Evolutionary conservation across 108 stramenopile genomes (phyloP).

Genomic region (Schizochytrium sp.): DNA sequence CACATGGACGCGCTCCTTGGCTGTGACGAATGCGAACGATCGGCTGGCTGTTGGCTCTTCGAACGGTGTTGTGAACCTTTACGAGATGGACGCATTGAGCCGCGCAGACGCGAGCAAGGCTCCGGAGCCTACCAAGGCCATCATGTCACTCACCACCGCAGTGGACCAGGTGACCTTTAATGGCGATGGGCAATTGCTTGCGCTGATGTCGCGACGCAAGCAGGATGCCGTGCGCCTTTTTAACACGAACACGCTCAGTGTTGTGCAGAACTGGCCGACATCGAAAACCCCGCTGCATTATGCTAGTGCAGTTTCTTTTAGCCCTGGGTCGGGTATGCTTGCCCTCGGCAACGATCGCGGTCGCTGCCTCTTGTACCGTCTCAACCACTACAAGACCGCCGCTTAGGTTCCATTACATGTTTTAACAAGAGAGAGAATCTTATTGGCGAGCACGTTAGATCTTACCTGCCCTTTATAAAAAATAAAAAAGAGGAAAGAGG

Average conservation of each 20-base stretch:
- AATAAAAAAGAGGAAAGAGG: background rate
- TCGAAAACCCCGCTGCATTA: slow-evolving; percentile 83
- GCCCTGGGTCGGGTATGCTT: slow-evolving; percentile 70
- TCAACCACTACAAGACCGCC: slow-evolving; percentile 32
- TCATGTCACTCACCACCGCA: slow-evolving; percentile 83
- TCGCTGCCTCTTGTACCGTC: slow-evolving; percentile 74
- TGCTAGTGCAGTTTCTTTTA: slow-evolving; percentile 83
- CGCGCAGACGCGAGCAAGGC: background rate
- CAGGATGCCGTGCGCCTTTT: slow-evolving; percentile 73
- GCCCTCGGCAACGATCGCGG: slow-evolving; percentile 93
- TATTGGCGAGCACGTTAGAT: background rate
- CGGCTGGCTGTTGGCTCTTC: slow-evolving; percentile 78
- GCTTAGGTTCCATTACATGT: background rate
- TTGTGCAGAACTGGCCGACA: slow-evolving; percentile 98
- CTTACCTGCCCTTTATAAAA: background rate
- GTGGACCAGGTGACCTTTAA: slow-evolving; percentile 72
- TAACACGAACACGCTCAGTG: slow-evolving; percentile 74
- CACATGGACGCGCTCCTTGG: slow-evolving; percentile 67
- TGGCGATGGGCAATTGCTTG: slow-evolving; percentile 77
- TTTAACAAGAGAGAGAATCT: background rate
- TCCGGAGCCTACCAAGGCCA: slow-evolving; percentile 63
- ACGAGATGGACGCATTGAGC: slow-evolving; percentile 28
- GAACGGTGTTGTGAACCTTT: slow-evolving; percentile 89
- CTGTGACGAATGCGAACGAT: slow-evolving; percentile 40
- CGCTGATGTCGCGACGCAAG: slow-evolving; percentile 72